Base-by-base conservation (phyloP, 176 grass and related monocot species). In the Cocos nucifera region DNA sequence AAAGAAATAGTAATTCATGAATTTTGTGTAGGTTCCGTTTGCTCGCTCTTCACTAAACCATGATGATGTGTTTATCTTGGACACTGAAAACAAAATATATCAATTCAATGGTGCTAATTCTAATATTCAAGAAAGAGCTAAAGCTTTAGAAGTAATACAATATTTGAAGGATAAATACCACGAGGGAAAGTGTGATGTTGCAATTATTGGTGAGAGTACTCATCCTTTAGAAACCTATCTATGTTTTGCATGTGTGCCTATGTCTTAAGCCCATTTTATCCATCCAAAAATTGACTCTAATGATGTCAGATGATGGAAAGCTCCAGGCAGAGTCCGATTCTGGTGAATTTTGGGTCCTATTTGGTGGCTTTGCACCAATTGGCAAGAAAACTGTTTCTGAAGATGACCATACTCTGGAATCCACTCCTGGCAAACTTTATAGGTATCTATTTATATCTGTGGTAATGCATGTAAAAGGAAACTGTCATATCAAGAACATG, bases 31-130 rank as follows among this genome's bases (percentile, higher is more conserved):
- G 92, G 92, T 97, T 82, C 87, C 87, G 19, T 97, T 97, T 88
- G 78, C 86, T 70, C 92, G 92, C 23, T 97, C 87, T 27, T 75
- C 76, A 9, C 61, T 97, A 58, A 97, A 97, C 58, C 92, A 97
- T 73, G 92, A 97, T 73, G 92, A 97, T 77, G 87, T 97, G 6
- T 97, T 97, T 73, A 91, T 97, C 72, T 85, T 91, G 63, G 87
- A 97, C 49, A 80, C 87, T 56, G 84, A 91, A 67, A 80, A 59
- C 0, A 97, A 91, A 78, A 88, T 97, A 76, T 97, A 65, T 68
- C 92, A 97, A 74, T 97, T 97, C 81, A 97, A 97, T 39, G 92
- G 92, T 20, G 83, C 87, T 54, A 97, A 91, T 79, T 91, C 92
- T 51, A 91, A 85, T 76, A 97, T 97, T 65, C 92, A 97, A 88